Base-by-base conservation (phyloP, 2,329 filamentous ascomycete genomes). In the Pyrenochaeta sp. region DNA sequence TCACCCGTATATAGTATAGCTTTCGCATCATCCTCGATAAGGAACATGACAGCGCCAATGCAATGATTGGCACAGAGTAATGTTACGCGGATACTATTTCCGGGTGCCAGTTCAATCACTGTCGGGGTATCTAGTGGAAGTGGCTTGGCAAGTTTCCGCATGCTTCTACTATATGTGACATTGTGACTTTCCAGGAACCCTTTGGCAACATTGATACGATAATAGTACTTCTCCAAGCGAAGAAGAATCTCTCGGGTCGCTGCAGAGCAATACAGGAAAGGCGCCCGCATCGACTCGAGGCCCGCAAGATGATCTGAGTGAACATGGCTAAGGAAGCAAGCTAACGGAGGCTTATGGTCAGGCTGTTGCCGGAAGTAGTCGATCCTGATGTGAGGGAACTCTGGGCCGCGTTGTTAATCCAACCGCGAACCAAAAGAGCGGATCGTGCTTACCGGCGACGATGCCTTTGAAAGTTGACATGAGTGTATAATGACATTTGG, bases 1-100 rank as follows among this genome's bases (percentile, higher is more conserved):
- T 96, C 93, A 4, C 92, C 92, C 0, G 92, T 96, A 62, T 96
- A 97, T 0, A 96, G 74, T 2, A 95, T 79, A 0, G 90, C 86
- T 48, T 85, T 89, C 0, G 78, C 79, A 39, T 82, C 71, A 2
- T 84, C 85, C 71, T 96, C 89, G 19, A 96, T 87, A 13, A 96
- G 76, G 63, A 96, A 96, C 90, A 96, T 96, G 13, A 94, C 90
- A 13, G 90, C 86, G 0, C 93, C 92, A 0, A 87, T 81, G 60
- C 93, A 97, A 65, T 96, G 93, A 59, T 97, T 96, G 1, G 93
- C 91, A 73, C 96, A 88, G 37, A 96, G 82, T 0, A 96, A 77
- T 0, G 91, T 96, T 13, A 96, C 89, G 32, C 85, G 84, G 17
- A 96, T 84, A n/a, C 73, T 74, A 32, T 81, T 80, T 1, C 82